phyloP scores from a whole-genome alignment of 352 stramenopile species.

The Pythium folliculosum region DNA sequence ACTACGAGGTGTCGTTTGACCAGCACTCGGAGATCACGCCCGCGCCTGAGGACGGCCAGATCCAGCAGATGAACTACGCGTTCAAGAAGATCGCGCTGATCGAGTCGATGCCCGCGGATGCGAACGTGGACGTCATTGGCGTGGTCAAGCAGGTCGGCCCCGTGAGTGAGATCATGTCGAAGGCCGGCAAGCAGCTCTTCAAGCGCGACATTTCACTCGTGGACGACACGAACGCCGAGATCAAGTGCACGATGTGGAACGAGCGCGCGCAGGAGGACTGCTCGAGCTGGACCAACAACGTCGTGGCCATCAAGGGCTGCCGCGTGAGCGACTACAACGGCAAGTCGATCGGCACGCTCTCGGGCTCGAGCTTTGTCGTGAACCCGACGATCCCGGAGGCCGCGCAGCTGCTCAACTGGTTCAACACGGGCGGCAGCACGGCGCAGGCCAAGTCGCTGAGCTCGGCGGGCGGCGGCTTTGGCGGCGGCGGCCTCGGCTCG shows the following conservation, averaged over 20 bases:
- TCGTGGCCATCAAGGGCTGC: conserved; percentile 95
- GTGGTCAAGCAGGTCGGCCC: conserved; percentile 94
- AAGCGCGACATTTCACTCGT: conserved; percentile 97
- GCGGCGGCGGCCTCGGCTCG: conserved; percentile 66
- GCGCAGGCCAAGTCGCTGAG: conserved; percentile 81
- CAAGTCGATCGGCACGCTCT: conserved; percentile 87
- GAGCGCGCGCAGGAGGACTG: conserved; percentile 85
- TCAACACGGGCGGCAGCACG: conserved; percentile 68
- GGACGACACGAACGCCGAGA: conserved; percentile 95
- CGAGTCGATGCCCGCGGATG: conserved; percentile 83
- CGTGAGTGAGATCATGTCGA: conserved; percentile 92
- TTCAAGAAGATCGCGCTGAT: conserved; percentile 95
- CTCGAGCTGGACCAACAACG: conserved; percentile 87
- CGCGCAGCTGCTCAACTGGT: conserved; percentile 84
- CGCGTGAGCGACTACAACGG: conserved; percentile 95
- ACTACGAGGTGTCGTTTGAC: conserved; percentile 99
- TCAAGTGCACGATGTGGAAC: conserved; percentile 97
- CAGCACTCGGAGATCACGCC: conserved; percentile 93
- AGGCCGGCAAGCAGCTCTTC: conserved; percentile 94
- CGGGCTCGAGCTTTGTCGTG: conserved; percentile 77
- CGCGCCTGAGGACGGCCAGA: conserved; percentile 86
- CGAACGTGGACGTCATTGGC: conserved; percentile 95
- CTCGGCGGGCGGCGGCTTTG: conserved; percentile 68
- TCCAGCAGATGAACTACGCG: conserved; percentile 90
- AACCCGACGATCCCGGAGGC: conserved; percentile 89